Percentiles rank a stretch among this genome's conserved stretches.
phyloP scores from a whole-genome alignment of 176 grass and related monocot species.

The Poa pratensis region DNA sequence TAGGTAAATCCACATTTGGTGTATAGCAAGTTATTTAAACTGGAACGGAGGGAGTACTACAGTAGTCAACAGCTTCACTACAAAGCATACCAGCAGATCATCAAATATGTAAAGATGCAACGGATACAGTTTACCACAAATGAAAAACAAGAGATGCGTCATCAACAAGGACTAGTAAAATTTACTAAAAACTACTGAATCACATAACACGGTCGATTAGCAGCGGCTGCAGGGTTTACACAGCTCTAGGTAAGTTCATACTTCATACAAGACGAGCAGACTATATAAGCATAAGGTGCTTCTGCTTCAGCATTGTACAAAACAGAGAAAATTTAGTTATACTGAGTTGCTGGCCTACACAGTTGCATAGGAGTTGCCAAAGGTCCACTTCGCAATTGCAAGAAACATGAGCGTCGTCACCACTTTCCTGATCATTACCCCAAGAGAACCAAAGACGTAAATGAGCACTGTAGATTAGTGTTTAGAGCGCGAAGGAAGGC shows the following conservation, averaged over 20 bases:
- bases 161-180: neutral
- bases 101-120: neutral
- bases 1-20: too few species aligned
- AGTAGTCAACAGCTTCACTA: neutral
- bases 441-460: conserved; percentile 38
- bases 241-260: conserved; percentile 16
- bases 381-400: conserved; percentile 41
- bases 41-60: too few species aligned
- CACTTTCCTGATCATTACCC: conserved; percentile 31
- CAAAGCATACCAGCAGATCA: neutral
- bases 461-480: conserved; percentile 38
- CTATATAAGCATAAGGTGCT: conserved; percentile 10
- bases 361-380: conserved; percentile 42
- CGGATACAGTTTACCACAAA: neutral
- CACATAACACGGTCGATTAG: neutral
- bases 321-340: conserved; percentile 6
- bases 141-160: neutral
- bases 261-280: neutral
- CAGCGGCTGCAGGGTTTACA: conserved; percentile 23
- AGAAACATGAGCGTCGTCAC: conserved; percentile 44
- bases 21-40: too few species aligned
- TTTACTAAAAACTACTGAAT: neutral
- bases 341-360: conserved; percentile 37
- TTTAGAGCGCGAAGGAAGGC: neutral
- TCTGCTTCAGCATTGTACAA: conserved; percentile 28